Base-by-base conservation (phyloP, 2,329 filamentous ascomycete species). In the Boeremia lycopersici region DNA sequence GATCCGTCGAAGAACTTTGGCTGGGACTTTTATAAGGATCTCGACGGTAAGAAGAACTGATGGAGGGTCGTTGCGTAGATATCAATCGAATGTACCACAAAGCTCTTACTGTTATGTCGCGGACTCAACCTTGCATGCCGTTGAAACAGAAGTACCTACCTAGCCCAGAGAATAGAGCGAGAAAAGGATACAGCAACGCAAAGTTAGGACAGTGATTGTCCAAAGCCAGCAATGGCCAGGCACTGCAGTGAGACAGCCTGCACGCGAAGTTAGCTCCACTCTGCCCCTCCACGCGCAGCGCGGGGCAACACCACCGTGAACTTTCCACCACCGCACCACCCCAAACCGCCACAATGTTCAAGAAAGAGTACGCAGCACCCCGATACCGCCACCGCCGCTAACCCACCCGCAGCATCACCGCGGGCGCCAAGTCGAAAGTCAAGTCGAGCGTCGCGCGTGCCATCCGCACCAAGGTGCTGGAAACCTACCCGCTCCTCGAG, bases 391-490 rank as follows among this genome's bases (percentile, higher is more conserved):
- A 25, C 13, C 8, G 7, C 8, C 19, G 48, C 47, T 17, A 23
- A 42, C 28, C 48, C 51, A 62, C 13, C 17, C 28, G 15, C 61
- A 93, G 90, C 64, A 87, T 96, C 74, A 81, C 86, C 68, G 79
- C 88, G 25, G 86, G 89, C 63, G 88, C 90, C 52, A 96, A 95
- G 80, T 91, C 92, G 67, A 98, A 98, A 82, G 91, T 98, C 77
- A 99, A 98, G 80, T 97, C 93, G 62, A 96, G 92, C 23, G 91
- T 91, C 52, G 93, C 97, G 81, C 90, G 95, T 71, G 85, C 82
- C 61, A 88, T 99, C 68, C 90, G 95, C 66, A 83, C 88, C 69
- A 90, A 90, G 70, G 85, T 98, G 63, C 81, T 95, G 61, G 83
- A 91, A 55, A 89, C 89, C 48, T 97, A 96, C 78, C 95, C 95